Conservation (phyloP, 2,329 filamentous ascomycete genomes). For the Hymenoscyphus fructigenus region DNA sequence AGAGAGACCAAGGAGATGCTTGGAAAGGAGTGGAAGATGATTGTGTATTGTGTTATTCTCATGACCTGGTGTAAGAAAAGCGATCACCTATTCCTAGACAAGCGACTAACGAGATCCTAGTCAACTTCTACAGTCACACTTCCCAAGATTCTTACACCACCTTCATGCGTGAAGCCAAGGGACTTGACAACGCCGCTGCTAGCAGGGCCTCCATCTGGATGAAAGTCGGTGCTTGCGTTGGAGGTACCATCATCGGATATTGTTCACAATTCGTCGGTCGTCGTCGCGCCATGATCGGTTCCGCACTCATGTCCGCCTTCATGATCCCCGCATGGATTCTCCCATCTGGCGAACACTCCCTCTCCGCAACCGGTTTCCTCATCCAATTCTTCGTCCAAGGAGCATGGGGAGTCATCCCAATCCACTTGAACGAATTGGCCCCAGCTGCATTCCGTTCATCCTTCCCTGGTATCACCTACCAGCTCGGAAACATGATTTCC, state of each 20-base stretch:
- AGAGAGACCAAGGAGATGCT: slow-evolving; percentile 68
- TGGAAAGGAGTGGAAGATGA: slow-evolving; percentile 70
- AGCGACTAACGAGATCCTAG: background rate
- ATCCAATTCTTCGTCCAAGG: slow-evolving; percentile 76
- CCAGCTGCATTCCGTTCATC: slow-evolving; percentile 61
- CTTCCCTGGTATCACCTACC: slow-evolving; percentile 62
- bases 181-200: slow-evolving; percentile 61
- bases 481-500: slow-evolving; percentile 69
- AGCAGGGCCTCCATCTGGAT: slow-evolving; percentile 69
- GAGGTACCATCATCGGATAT: slow-evolving; percentile 65
- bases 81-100: background rate
- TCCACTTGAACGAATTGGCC: slow-evolving; percentile 64
- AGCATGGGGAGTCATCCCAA: slow-evolving; percentile 59
- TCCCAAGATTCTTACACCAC: slow-evolving; percentile 67
- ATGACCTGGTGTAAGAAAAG: slow-evolving; percentile 54
- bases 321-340: slow-evolving; percentile 82
- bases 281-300: slow-evolving; percentile 63
- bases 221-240: slow-evolving; percentile 65
- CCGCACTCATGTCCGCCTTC: slow-evolving; percentile 61
- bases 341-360: slow-evolving; percentile 48
- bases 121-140: slow-evolving; percentile 54
- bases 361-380: slow-evolving; percentile 81
- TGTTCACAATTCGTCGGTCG: slow-evolving; percentile 66
- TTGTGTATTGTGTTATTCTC: slow-evolving; percentile 72
- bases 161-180: slow-evolving; percentile 71